phyloP scores from a whole-genome alignment of 805 yeast genomes.

The Lipomyces sp. region DNA sequence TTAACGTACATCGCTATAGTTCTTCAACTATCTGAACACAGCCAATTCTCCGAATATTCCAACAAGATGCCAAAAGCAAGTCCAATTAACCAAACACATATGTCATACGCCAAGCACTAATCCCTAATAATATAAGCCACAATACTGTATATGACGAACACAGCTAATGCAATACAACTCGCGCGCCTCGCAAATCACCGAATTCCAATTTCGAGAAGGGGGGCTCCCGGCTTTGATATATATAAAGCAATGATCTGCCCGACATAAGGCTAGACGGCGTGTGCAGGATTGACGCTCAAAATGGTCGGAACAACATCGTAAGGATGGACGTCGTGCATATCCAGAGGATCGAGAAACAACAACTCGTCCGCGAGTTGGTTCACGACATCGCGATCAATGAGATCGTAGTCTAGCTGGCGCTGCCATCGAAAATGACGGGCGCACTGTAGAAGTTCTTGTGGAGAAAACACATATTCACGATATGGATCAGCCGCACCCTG shows the following conservation, averaged over 20 bases:
- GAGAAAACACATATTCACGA: background rate
- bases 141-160: background rate
- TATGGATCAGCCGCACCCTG: background rate
- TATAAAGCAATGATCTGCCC: background rate
- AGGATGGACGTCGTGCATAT: background rate
- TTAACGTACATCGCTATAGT: background rate
- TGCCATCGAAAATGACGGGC: background rate
- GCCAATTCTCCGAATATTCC: background rate
- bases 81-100: background rate
- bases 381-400: background rate
- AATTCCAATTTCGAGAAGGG: background rate
- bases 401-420: background rate
- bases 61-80: background rate
- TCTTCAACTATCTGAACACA: background rate
- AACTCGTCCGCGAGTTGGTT: constrained; percentile 4
- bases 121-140: background rate
- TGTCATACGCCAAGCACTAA: background rate
- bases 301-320: background rate
- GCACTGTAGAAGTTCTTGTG: background rate
- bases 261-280: background rate
- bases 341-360: background rate
- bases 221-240: background rate
- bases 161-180: background rate
- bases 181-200: background rate
- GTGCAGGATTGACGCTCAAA: background rate